These are phyloP conservation scores for Sequoia sempervirens DNA, from an alignment of 75 land plant genomes.

Conservation along the genomic window DNA sequence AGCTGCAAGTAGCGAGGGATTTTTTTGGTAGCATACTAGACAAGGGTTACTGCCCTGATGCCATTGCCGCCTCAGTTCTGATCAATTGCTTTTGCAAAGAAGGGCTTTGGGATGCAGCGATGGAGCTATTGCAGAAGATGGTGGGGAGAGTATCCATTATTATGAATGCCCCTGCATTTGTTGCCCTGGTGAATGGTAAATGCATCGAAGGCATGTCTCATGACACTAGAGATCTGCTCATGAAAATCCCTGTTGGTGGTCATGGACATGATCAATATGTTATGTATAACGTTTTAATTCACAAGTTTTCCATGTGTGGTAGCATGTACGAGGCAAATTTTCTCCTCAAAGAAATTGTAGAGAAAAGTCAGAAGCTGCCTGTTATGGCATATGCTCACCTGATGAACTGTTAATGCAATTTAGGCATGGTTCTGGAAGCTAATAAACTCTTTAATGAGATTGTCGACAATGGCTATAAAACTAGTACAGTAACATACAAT, in stretches of 20 bases:
- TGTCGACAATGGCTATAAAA: slow-evolving; percentile 7
- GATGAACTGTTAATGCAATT: slow-evolving; percentile 16
- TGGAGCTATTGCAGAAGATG: slow-evolving; percentile 12
- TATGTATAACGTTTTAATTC: slow-evolving; percentile 2
- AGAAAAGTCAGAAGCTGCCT: slow-evolving; percentile 1
- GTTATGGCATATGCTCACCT: slow-evolving; percentile 18
- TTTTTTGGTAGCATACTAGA: slow-evolving; percentile 4
- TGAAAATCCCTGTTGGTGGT: not conserved
- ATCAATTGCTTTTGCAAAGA: slow-evolving; percentile 13
- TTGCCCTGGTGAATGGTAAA: slow-evolving; percentile 18
- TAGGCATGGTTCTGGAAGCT: slow-evolving; percentile 13
- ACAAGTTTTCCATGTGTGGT: not conserved
- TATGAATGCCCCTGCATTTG: slow-evolving; percentile 11
- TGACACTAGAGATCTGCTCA: not conserved
- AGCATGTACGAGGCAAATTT: slow-evolving; percentile 11
- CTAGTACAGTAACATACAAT: slow-evolving; percentile 24
- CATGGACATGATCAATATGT: not conserved
- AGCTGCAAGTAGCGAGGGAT: slow-evolving; percentile 5
- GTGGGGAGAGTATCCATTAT: slow-evolving; percentile 4
- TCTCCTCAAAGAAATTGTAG: slow-evolving; percentile 11
- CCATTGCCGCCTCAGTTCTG: slow-evolving; percentile 10
- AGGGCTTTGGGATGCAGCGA: slow-evolving; percentile 9
- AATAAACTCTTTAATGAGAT: slow-evolving; percentile 12
- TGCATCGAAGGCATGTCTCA: slow-evolving; percentile 6
- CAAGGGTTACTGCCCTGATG: slow-evolving; percentile 9